These are phyloP conservation scores for Podosphaera leucotricha DNA, from an alignment of 2,329 filamentous ascomycete species.

Conservation along the genomic window DNA sequence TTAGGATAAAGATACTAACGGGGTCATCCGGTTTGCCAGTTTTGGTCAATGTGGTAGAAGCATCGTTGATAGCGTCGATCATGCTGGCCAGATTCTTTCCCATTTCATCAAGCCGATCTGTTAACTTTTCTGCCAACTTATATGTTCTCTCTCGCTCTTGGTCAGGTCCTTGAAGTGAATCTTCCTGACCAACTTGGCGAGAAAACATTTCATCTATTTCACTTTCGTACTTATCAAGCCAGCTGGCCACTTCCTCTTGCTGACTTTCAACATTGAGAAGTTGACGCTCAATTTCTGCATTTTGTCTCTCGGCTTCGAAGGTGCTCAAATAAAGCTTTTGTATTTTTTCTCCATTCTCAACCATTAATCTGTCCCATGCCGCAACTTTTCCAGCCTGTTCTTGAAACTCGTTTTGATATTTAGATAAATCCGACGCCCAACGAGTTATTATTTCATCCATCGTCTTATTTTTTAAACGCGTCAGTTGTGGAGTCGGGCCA, in stretches of 20 bases:
- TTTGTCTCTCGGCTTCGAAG: constrained; percentile 81
- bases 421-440: constrained; percentile 85
- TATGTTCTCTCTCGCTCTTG: constrained; percentile 92
- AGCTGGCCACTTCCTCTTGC: constrained; percentile 70
- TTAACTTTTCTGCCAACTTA: constrained; percentile 82
- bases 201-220: constrained; percentile 78
- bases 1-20: constrained; percentile 26
- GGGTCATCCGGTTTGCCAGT: constrained; percentile 71
- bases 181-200: constrained; percentile 51
- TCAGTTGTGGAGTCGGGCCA: constrained; percentile 63
- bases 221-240: constrained; percentile 74
- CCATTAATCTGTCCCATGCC: constrained; percentile 68
- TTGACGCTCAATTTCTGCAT: constrained; percentile 81
- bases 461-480: constrained; percentile 88
- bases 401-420: constrained; percentile 94
- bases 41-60: constrained; percentile 74
- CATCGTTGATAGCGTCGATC: constrained; percentile 94
- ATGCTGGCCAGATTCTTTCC: constrained; percentile 80
- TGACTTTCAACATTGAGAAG: constrained; percentile 73
- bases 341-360: constrained; percentile 88
- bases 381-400: constrained; percentile 70
- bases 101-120: constrained; percentile 79
- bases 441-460: constrained; percentile 98
- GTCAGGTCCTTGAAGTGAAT: constrained; percentile 66
- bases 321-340: constrained; percentile 80